These are phyloP conservation scores for Rosellinia necatrix DNA, from an alignment of 2,329 filamentous ascomycete species.

Conservation along the genomic window DNA sequence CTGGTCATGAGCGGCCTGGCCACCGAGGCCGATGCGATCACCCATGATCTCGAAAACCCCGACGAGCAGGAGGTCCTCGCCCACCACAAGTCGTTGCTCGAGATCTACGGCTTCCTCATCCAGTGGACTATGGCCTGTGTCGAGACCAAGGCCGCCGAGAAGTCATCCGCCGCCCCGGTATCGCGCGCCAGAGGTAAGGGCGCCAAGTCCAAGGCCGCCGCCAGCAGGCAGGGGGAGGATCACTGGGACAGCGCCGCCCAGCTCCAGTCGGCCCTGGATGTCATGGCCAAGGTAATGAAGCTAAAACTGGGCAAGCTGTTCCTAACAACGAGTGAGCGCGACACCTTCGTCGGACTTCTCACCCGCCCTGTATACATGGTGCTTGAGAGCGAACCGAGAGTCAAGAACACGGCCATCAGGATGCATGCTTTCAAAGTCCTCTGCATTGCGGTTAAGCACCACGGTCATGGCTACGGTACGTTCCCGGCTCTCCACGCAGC, in stretches of 20 bases:
- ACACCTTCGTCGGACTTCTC: constrained; percentile 90
- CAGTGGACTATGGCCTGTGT: constrained; percentile 97
- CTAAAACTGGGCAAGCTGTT: constrained; percentile 93
- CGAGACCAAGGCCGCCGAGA: constrained; percentile 91
- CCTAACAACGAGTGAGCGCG: constrained; percentile 91
- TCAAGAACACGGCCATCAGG: constrained; percentile 84
- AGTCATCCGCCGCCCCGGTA: constrained; percentile 73
- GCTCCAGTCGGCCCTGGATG: constrained; percentile 84
- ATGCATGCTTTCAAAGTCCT: constrained; percentile 98
- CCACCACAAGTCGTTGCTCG: constrained; percentile 88
- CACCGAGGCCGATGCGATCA: constrained; percentile 81
- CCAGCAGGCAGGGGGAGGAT: constrained; percentile 67
- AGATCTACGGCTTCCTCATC: constrained; percentile 90
- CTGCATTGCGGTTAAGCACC: constrained; percentile 95
- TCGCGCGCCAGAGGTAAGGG: constrained; percentile 74
- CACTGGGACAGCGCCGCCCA: constrained; percentile 89
- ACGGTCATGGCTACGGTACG: constrained; percentile 92
- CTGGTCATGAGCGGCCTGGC: constrained; percentile 84
- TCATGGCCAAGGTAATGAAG: constrained; percentile 95
- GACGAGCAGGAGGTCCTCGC: constrained; percentile 88
- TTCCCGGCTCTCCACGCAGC: constrained; percentile 1
- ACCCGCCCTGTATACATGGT: constrained; percentile 93
- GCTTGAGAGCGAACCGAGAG: constrained; percentile 88
- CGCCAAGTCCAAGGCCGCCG: constrained; percentile 73
- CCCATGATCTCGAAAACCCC: constrained; percentile 80